These are phyloP conservation scores for Xanthoconium separans DNA, from an alignment of 1,284 basidiomycete genomes.

Conservation along the genomic window DNA sequence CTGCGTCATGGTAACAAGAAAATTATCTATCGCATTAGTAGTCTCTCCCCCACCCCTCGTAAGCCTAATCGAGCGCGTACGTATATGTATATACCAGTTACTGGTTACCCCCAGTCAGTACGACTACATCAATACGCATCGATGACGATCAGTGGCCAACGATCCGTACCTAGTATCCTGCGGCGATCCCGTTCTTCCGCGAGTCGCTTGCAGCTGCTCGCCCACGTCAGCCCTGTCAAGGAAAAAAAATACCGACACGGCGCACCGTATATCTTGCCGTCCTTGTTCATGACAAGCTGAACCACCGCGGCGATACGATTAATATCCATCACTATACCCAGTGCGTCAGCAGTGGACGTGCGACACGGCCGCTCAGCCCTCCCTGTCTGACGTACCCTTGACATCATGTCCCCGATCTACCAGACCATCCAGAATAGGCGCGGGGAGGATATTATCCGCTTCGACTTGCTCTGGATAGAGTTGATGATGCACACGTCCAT, in stretches of 20 bases:
- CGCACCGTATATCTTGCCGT: slow-evolving; percentile 61
- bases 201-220: slow-evolving; percentile 76
- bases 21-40: no score
- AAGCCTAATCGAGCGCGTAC: no score
- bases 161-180: slow-evolving; percentile 57
- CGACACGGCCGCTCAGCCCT: neutral
- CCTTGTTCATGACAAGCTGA: slow-evolving; percentile 63
- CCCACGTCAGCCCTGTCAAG: neutral
- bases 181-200: slow-evolving; percentile 80
- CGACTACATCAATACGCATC: neutral
- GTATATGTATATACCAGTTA: no score
- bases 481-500: slow-evolving; percentile 90
- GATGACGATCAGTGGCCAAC: neutral
- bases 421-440: slow-evolving; percentile 55
- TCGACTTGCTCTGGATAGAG: slow-evolving; percentile 69
- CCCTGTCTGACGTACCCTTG: slow-evolving; percentile 42
- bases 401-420: slow-evolving; percentile 70
- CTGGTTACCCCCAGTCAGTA: neutral
- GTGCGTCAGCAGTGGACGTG: slow-evolving; percentile 3
- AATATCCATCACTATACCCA: slow-evolving; percentile 42
- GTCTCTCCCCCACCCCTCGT: no score
- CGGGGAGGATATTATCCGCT: slow-evolving; percentile 63
- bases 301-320: slow-evolving; percentile 68
- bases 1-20: no score
- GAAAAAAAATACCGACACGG: neutral